Conservation (phyloP, 2,329 filamentous ascomycete species). For the Rhinocladiella similis region DNA sequence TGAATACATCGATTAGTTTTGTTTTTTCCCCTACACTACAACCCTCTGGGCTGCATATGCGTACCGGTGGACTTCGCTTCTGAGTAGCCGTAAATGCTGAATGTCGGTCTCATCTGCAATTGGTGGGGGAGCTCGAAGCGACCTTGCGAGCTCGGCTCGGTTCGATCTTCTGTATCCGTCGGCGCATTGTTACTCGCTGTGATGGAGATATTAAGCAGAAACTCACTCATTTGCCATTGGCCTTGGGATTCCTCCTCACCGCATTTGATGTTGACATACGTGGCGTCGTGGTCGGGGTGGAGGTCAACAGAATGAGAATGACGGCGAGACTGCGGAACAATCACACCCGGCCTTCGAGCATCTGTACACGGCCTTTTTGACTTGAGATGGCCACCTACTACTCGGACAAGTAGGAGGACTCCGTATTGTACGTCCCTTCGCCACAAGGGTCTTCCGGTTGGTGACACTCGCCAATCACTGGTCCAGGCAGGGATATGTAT, state of each 20-base stretch:
- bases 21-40: neutral
- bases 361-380: neutral
- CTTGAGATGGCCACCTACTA: too few species aligned
- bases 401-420: too few species aligned
- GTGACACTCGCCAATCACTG: neutral
- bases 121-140: neutral
- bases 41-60: too few species aligned
- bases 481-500: neutral
- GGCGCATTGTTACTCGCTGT: neutral
- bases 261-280: too few species aligned
- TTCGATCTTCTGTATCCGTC: constrained; percentile 9
- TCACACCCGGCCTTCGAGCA: neutral
- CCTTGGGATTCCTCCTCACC: neutral
- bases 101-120: neutral
- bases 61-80: neutral
- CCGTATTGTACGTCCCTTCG: neutral
- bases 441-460: neutral
- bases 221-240: neutral
- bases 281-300: too few species aligned
- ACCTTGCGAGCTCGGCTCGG: constrained; percentile 7
- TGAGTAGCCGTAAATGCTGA: neutral
- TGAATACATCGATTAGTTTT: neutral
- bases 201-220: neutral
- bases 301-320: neutral
- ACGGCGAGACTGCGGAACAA: neutral